Percentiles rank a stretch among this genome's conserved stretches.
phyloP scores from a whole-genome alignment of 345 rosid genomes.

The Clausena lansium region DNA sequence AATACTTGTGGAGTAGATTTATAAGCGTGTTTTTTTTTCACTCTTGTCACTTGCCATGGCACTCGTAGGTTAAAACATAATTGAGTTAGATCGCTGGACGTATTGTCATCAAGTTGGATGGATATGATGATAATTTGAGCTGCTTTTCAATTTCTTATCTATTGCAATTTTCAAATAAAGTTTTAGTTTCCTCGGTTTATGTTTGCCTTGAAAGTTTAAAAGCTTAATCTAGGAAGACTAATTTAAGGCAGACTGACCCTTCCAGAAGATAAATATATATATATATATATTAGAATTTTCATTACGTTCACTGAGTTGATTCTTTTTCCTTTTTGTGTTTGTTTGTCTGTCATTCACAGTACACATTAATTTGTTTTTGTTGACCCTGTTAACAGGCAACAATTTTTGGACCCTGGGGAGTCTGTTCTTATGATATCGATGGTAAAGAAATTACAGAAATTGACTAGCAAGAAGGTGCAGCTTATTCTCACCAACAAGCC shows the following conservation, averaged over 20 bases:
- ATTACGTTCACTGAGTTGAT: background rate
- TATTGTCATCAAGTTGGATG: background rate
- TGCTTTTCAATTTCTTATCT: background rate
- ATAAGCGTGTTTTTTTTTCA: background rate
- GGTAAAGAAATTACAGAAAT: constrained; percentile 87
- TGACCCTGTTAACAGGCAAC: constrained; percentile 64
- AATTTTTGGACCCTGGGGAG: constrained; percentile 92
- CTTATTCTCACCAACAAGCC: constrained; percentile 95
- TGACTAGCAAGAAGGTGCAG: constrained; percentile 96
- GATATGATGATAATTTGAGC: background rate
- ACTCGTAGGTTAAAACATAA: background rate
- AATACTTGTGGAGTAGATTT: background rate
- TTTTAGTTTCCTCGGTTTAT: background rate
- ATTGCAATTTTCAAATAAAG: too few relatives aligned
- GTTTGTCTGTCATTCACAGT: background rate
- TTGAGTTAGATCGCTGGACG: background rate
- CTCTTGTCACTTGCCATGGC: background rate
- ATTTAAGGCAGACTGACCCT: background rate
- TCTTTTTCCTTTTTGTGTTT: background rate
- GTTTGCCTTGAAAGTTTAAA: background rate
- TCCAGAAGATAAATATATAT: background rate
- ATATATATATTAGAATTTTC: background rate
- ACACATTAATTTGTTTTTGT: background rate
- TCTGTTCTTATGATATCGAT: constrained; percentile 92
- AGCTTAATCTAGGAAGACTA: background rate